Evolutionary conservation across 176 grass and related monocot genomes (phyloP).

Genomic region (Oryza punctata): DNA sequence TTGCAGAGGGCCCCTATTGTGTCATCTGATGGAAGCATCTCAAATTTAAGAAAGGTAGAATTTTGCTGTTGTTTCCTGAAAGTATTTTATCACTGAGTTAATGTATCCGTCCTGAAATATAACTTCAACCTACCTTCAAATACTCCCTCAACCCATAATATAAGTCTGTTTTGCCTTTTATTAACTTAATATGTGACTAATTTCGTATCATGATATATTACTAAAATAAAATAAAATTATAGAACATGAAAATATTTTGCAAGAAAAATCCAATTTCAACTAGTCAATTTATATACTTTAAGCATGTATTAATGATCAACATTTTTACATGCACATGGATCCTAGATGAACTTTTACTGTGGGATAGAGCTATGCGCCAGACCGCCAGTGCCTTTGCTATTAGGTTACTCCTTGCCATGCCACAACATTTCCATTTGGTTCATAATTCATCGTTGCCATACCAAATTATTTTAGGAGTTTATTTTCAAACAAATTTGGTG

Average conservation of each 20-base stretch:
- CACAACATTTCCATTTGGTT: neutral
- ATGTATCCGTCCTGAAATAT: neutral
- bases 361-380: neutral
- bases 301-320: neutral
- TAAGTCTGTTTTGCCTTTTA: neutral
- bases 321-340: neutral
- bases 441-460: neutral
- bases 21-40: conserved; percentile 68
- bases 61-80: neutral
- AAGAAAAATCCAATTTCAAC: neutral
- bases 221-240: neutral
- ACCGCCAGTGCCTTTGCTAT: neutral
- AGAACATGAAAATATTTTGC: neutral
- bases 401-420: neutral
- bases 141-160: neutral
- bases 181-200: neutral
- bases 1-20: conserved; percentile 68
- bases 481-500: neutral
- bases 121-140: neutral
- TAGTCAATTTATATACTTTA: neutral
- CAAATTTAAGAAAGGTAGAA: conserved; percentile 55
- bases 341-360: neutral
- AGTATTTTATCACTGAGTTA: neutral
- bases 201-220: neutral
- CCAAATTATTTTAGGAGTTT: neutral